Evolutionary conservation across 192 early-diverging fungal species (phyloP).

Genomic region (Coemansia sp.): DNA sequence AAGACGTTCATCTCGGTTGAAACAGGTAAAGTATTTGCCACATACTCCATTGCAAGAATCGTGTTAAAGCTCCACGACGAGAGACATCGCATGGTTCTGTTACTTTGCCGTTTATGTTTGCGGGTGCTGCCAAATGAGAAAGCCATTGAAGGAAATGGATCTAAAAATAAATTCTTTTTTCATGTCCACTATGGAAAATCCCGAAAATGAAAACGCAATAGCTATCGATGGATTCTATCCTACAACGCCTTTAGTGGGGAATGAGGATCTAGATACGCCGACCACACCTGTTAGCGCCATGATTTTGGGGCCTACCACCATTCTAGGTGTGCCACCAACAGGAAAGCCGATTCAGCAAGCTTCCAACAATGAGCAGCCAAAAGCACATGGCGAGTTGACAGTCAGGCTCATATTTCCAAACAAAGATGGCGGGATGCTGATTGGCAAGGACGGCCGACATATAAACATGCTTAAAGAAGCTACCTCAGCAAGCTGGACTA

Average conservation of each 20-base stretch:
- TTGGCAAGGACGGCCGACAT: conserved; percentile 47
- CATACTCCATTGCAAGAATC: neutral
- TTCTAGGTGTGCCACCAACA: neutral
- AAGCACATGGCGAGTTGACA: neutral
- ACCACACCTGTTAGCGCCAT: neutral
- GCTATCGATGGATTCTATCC: neutral
- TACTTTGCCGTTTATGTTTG: too few species aligned
- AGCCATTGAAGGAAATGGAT: neutral
- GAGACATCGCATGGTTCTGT: too few species aligned
- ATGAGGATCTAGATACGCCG: neutral
- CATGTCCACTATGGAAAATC: conserved; percentile 48
- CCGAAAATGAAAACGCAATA: conserved; percentile 62
- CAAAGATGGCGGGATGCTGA: conserved; percentile 51
- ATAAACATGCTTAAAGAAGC: conserved; percentile 50
- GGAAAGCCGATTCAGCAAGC: neutral
- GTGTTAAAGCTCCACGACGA: neutral
- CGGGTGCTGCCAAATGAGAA: too few species aligned
- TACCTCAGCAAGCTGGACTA: conserved; percentile 29
- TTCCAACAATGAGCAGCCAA: neutral
- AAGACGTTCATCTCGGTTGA: neutral
- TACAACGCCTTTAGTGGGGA: neutral
- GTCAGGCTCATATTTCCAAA: conserved; percentile 33
- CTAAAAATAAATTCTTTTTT: neutral
- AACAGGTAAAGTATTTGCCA: neutral
- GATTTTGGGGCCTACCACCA: neutral